Percentiles rank a stretch among this genome's conserved stretches.
Evolutionary conservation across 768 basidiomycete species (phyloP).

Genomic region (Strobilomyces dryophilus): DNA sequence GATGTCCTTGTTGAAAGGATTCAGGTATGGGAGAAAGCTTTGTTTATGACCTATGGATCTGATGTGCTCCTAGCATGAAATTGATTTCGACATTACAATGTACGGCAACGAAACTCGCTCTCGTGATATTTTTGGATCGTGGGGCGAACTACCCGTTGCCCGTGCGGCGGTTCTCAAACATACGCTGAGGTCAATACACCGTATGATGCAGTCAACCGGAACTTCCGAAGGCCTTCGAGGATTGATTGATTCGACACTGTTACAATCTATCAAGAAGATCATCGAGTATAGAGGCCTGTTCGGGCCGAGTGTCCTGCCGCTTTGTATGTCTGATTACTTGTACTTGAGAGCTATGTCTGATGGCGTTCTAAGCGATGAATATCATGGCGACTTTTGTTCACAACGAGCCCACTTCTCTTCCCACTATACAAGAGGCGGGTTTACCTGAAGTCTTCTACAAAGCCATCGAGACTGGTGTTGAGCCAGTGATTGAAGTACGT

Average conservation of each 20-base stretch:
- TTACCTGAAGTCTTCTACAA: conserved; percentile 88
- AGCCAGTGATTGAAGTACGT: conserved; percentile 81
- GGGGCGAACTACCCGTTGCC: conserved; percentile 63
- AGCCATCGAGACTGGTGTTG: conserved; percentile 78
- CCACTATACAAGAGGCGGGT: conserved; percentile 87
- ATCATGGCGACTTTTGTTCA: conserved; percentile 97
- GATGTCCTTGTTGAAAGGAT: conserved; percentile 83
- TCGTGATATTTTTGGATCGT: conserved; percentile 46
- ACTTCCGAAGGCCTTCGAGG: conserved; percentile 92
- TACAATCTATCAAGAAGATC: conserved; percentile 84
- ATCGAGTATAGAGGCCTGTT: conserved; percentile 79
- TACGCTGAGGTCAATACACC: conserved; percentile 85
- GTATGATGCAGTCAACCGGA: conserved; percentile 96
- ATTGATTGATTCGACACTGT: conserved; percentile 83
- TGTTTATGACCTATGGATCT: conserved; percentile 1
- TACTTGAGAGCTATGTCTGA: conserved; percentile 4
- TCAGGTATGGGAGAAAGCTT: conserved; percentile 49
- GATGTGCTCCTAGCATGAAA: conserved; percentile 50
- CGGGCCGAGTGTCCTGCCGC: conserved; percentile 80
- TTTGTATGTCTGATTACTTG: conserved; percentile 50
- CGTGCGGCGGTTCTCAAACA: conserved; percentile 85
- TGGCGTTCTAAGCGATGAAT: conserved; percentile 59
- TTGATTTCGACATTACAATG: conserved; percentile 60
- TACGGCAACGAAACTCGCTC: conserved; percentile 42
- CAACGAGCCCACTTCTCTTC: conserved; percentile 94